Base-by-base conservation (phyloP, 768 basidiomycete species). In the Amanita muscaria region DNA sequence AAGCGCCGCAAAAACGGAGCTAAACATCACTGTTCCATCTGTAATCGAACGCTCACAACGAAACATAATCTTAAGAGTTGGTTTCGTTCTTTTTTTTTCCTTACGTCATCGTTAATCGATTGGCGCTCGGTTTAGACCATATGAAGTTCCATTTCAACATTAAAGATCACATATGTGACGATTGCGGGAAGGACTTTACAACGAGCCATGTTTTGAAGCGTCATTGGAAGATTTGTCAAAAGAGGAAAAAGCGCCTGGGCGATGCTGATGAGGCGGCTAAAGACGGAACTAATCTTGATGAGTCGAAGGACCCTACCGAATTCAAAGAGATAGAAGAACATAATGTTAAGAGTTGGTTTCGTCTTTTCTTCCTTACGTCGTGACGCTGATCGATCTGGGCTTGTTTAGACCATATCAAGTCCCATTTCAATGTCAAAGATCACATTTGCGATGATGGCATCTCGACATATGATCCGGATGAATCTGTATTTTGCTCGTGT, bases 61-160 rank as follows among this genome's bases (percentile, higher is more conserved):
- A 44, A 44, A 19, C 43, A 44, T 10, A 44, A 44, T 18, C n/a
- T 44, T 19, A 44, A 44, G 23, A 44, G 43, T 44, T 9, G 2
- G 43, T 36, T 39, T 39, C 3, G n/a, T 25, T 6, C 27, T 21
- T 12, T 18, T 14, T 3, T 33, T 22, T 2, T 18, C 22, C 12
- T 37, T 19, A 33, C 5, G n/a, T 14, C 9, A 19, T 21, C 33
- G 22, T 36, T 15, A 4, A 8, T 29, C 15, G 16, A 9, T 36
- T 14, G 12, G 9, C 19, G 16, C 16, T 34, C 7, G 6, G 9
- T 16, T 11, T 2, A 44, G 43, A 44, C 16, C 43, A 44, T 25
- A 34, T 44, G 33, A 44, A 44, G 10, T 37, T 24, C 1, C 43
- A 44, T 30, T 44, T 8, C 10, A 36, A 36, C 11, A 44, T 44